Percentiles rank a stretch among this genome's conserved stretches.
Conservation (phyloP, 169 alveolate genomes). For the Babesia divergens region DNA sequence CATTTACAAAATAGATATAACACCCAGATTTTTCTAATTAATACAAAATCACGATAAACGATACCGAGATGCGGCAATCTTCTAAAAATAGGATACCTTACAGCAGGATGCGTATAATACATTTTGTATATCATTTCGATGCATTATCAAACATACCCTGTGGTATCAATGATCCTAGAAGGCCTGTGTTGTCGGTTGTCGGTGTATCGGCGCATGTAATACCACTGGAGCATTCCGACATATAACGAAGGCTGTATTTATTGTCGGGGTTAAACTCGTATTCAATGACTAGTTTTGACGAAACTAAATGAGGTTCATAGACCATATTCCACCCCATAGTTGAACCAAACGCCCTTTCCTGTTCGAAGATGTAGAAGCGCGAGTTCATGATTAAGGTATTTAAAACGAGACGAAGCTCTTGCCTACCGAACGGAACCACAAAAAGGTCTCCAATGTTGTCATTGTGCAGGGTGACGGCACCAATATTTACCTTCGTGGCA, state of each 20-base stretch:
- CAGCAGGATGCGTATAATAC: too few relatives aligned
- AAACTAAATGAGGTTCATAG: background rate
- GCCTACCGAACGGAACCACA: conserved; percentile 8
- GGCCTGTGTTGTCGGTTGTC: background rate
- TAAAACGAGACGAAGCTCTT: background rate
- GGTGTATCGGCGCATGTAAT: background rate
- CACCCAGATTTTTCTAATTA: too few relatives aligned
- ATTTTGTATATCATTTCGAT: too few relatives aligned
- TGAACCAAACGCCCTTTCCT: background rate
- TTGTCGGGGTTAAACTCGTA: background rate
- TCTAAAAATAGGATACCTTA: too few relatives aligned
- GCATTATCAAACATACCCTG: too few relatives aligned
- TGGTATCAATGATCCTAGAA: background rate
- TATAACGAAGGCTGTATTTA: background rate
- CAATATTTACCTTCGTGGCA: background rate
- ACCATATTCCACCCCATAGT: background rate
- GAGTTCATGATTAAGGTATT: background rate
- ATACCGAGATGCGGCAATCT: too few relatives aligned
- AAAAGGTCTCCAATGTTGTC: background rate
- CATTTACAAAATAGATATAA: too few relatives aligned
- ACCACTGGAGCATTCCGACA: background rate
- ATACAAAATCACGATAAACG: too few relatives aligned
- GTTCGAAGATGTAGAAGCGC: background rate
- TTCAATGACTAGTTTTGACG: background rate
- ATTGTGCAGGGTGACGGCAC: background rate